Evolutionary conservation across 345 rosid species (phyloP).

Genomic region (Eucalyptus curtisii): DNA sequence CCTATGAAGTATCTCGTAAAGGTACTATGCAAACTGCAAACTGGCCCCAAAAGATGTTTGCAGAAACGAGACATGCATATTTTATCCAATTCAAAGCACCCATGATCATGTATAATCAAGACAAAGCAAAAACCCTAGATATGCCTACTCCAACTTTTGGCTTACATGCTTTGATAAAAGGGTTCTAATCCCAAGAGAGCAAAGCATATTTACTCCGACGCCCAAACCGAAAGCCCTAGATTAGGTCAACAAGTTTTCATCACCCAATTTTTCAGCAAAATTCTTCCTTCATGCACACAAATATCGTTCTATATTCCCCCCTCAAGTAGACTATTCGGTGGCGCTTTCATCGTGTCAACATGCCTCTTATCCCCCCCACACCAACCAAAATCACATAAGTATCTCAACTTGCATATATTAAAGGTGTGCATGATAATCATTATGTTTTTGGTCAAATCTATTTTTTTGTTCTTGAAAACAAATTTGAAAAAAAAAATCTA

Average conservation of each 20-base stretch:
- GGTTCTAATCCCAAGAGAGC: neutral
- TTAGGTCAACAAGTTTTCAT: neutral
- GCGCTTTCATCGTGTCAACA: neutral
- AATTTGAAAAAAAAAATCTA: too few relatives aligned
- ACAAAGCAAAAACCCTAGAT: neutral
- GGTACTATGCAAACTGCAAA: neutral
- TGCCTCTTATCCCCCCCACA: neutral
- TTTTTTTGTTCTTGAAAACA: rapidly evolving
- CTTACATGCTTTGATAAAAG: neutral
- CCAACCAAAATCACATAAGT: neutral
- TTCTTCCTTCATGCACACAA: neutral
- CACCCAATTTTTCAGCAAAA: neutral
- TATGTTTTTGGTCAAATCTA: too few relatives aligned
- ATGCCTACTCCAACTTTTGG: neutral
- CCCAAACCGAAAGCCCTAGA: neutral
- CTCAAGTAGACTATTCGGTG: neutral
- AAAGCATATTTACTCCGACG: neutral
- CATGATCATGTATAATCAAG: neutral
- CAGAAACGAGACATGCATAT: neutral
- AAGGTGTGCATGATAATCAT: too few relatives aligned
- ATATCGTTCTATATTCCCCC: neutral
- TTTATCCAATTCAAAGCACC: neutral
- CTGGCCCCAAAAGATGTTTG: neutral
- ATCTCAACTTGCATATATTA: neutral
- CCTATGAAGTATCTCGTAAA: neutral